Conservation (phyloP, 345 rosid genomes). For the Aurinia saxatilis region DNA sequence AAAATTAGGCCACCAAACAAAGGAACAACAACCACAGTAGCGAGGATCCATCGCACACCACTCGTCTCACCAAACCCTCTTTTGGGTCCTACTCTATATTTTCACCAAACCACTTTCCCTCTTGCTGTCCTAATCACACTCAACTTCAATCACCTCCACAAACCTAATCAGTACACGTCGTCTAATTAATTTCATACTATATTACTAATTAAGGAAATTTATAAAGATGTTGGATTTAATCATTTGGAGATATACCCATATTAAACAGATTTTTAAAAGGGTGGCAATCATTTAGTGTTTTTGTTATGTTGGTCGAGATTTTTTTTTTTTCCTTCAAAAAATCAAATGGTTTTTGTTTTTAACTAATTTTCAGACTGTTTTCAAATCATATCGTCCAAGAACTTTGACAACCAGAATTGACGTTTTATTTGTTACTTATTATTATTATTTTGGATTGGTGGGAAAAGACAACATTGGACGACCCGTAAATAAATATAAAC, state of each 20-base stretch:
- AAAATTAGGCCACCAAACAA: slow-evolving; percentile 32
- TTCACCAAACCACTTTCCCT: slow-evolving; percentile 21
- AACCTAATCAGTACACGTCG: slow-evolving; percentile 22
- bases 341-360: neutral
- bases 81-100: slow-evolving; percentile 17
- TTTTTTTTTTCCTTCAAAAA: neutral
- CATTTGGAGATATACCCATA: neutral
- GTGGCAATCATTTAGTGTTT: neutral
- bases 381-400: neutral
- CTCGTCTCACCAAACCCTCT: slow-evolving; percentile 34
- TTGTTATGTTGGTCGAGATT: neutral
- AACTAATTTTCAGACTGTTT: neutral
- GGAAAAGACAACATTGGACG: too few species aligned
- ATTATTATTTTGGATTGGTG: too few species aligned
- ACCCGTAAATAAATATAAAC: too few species aligned
- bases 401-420: neutral
- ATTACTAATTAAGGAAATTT: neutral
- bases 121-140: slow-evolving; percentile 18
- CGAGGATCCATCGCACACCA: slow-evolving; percentile 26
- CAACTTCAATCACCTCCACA: neutral
- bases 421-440: too few species aligned
- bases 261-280: neutral
- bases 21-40: slow-evolving; percentile 23
- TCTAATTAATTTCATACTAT: neutral
- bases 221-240: neutral